Conservation (phyloP, 2,329 filamentous ascomycete species). For the Epichloe coenophiala region DNA sequence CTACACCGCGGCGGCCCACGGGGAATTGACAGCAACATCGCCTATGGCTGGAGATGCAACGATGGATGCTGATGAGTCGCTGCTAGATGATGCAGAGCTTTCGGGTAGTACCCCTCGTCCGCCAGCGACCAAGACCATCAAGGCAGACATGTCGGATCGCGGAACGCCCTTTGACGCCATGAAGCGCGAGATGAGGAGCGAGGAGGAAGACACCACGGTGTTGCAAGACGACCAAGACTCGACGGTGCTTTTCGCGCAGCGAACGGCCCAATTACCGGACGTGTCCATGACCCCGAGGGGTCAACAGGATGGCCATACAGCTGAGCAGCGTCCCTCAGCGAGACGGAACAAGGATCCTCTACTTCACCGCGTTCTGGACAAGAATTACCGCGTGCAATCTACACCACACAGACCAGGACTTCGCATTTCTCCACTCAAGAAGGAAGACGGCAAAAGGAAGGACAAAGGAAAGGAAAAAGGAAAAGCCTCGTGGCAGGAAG, state of each 20-base stretch:
- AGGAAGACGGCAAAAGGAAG: slow-evolving; percentile 2
- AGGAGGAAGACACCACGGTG: slow-evolving; percentile 23
- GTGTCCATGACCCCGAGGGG: slow-evolving; percentile 50
- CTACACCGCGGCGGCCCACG: slow-evolving; percentile 29
- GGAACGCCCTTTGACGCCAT: slow-evolving; percentile 67
- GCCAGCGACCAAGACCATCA: slow-evolving; percentile 34
- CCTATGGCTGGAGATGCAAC: slow-evolving; percentile 20
- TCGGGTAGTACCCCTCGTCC: slow-evolving; percentile 56
- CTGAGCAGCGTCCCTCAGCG: slow-evolving; percentile 18
- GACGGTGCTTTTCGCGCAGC: slow-evolving; percentile 36
- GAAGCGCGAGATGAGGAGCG: slow-evolving; percentile 48
- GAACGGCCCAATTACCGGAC: slow-evolving; percentile 42
- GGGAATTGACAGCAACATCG: slow-evolving; percentile 23
- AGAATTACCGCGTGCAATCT: slow-evolving; percentile 85
- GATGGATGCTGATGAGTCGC: slow-evolving; percentile 43
- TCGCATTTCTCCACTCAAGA: slow-evolving; percentile 33
- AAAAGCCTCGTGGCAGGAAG: slow-evolving; percentile 30
- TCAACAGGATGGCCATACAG: slow-evolving; percentile 13
- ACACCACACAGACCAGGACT: slow-evolving; percentile 57
- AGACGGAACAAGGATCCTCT: slow-evolving; percentile 53
- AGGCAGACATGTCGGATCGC: slow-evolving; percentile 47
- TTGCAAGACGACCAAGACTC: slow-evolving; percentile 29
- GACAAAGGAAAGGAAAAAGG: slow-evolving; percentile 14
- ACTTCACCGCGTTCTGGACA: slow-evolving; percentile 84
- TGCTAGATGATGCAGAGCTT: slow-evolving; percentile 51